Base-by-base conservation (phyloP, 495 filamentous ascomycete genomes). In the Trichocladium uniseriatum region DNA sequence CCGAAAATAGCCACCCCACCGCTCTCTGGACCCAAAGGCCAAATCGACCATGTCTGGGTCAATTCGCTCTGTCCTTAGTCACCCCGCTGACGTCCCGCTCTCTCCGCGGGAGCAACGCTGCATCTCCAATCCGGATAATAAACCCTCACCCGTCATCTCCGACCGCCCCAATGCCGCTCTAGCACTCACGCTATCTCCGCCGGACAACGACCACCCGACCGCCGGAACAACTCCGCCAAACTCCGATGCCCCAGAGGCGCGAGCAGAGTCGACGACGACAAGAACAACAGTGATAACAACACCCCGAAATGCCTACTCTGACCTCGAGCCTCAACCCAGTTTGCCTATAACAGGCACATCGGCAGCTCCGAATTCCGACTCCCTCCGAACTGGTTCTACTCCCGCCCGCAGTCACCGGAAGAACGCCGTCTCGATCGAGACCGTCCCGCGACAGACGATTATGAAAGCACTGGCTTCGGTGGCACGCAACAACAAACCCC, bases 391-490 rank as follows among this genome's bases (percentile, higher is more conserved):
- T 32, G 21, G 24, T 48, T 14, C 48, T 38, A 38, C 51, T 13
- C 37, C 37, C 19, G 20, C 49, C 37, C 51, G 39, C 38, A 62
- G 69, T 54, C 82, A 79, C 61, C 73, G 70, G 40, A 81, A 79
- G 61, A 81, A 75, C 72, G 71, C 77, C 9, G 69, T 79, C 35
- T 85, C 85, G 11, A 75, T 81, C 50, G 83, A 88, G 53, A 78
- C 80, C 27, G 77, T 91, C 49, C 86, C 88, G 20, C 80, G 83
- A 21, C 89, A 91, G 67, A 91, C 86, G 19, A 82, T 95, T 59
- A 80, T 92, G 69, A 91, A 92, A 61, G 86, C 87, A n/a, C 66
- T 94, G 45, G 86, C 84, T 31, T 88, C 87, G 15, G 77, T 82
- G 27, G 75, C 80, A 18, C 80, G 80, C 37, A 78, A 68, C 58